Conservation (phyloP, 2,329 filamentous ascomycete genomes). For the Bipolaris zeicola region DNA sequence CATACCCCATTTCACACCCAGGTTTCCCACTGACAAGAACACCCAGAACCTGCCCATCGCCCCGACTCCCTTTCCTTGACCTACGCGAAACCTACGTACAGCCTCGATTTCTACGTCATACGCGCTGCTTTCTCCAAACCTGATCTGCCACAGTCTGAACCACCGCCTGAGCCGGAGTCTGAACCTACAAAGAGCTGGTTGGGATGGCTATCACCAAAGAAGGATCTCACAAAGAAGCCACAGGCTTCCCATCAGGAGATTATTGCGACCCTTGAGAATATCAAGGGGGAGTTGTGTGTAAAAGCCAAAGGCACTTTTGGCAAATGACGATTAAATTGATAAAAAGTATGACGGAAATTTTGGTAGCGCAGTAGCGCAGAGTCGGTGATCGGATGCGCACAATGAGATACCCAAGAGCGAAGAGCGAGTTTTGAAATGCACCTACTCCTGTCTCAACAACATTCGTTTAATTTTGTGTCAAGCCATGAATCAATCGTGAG, state of each 20-base stretch:
- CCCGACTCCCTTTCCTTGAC: conserved; percentile 56
- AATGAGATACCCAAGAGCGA: conserved; percentile 5
- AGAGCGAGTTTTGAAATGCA: not conserved
- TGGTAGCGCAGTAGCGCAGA: not conserved
- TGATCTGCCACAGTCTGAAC: conserved; percentile 30
- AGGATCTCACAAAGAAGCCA: conserved; percentile 54
- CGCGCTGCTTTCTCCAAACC: conserved; percentile 52
- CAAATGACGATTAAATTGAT: not conserved
- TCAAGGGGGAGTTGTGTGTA: conserved; percentile 61
- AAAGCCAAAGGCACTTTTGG: conserved; percentile 10
- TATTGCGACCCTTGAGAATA: conserved; percentile 59
- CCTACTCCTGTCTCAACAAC: not conserved
- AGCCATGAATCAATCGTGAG: not conserved
- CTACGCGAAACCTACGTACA: conserved; percentile 66
- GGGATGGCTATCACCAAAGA: conserved; percentile 40
- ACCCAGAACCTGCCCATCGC: conserved; percentile 32
- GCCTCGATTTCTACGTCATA: conserved; percentile 68
- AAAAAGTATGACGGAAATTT: not conserved
- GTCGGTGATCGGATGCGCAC: not conserved
- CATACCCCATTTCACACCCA: not conserved
- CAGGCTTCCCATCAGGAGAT: conserved; percentile 51
- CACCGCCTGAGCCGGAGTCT: conserved; percentile 30
- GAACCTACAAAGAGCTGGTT: conserved; percentile 38
- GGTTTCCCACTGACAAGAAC: not conserved
- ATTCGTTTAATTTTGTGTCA: not conserved